phyloP scores from a whole-genome alignment of 2,329 filamentous ascomycete genomes.

The Pseudogymnoascus pannorum region DNA sequence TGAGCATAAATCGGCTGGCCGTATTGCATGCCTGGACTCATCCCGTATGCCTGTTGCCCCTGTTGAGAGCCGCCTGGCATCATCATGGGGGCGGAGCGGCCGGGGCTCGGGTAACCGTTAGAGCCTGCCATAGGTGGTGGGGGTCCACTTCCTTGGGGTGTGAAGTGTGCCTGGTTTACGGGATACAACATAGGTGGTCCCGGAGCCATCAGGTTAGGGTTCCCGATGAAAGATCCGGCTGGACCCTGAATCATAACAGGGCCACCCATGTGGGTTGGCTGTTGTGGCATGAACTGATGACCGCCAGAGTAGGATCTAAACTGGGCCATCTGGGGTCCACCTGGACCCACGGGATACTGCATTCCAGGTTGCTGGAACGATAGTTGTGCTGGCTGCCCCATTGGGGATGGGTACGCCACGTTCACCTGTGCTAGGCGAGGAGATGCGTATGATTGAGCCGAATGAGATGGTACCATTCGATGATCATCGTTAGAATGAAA shows the following conservation, averaged over 20 bases:
- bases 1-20: slow-evolving; percentile 54
- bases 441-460: slow-evolving; percentile 77
- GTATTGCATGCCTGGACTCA: slow-evolving; percentile 64
- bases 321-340: slow-evolving; percentile 62
- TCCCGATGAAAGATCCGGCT: slow-evolving; percentile 62
- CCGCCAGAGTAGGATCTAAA: slow-evolving; percentile 66
- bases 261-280: slow-evolving; percentile 62
- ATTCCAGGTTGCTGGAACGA: slow-evolving; percentile 66
- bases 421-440: slow-evolving; percentile 67
- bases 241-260: slow-evolving; percentile 79
- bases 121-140: slow-evolving; percentile 56
- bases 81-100: slow-evolving; percentile 85
- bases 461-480: slow-evolving; percentile 81
- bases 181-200: slow-evolving; percentile 82
- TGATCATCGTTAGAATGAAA: slow-evolving; percentile 75
- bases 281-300: slow-evolving; percentile 64
- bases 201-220: slow-evolving; percentile 62
- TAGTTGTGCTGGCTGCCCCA: slow-evolving; percentile 63
- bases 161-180: slow-evolving; percentile 57
- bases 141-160: slow-evolving; percentile 47
- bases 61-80: slow-evolving; percentile 90
- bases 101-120: slow-evolving; percentile 82
- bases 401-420: slow-evolving; percentile 65
- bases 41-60: slow-evolving; percentile 62
- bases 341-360: slow-evolving; percentile 62